Conservation (phyloP, 1,284 basidiomycete genomes). For the Rhodotorula mucilaginosa region DNA sequence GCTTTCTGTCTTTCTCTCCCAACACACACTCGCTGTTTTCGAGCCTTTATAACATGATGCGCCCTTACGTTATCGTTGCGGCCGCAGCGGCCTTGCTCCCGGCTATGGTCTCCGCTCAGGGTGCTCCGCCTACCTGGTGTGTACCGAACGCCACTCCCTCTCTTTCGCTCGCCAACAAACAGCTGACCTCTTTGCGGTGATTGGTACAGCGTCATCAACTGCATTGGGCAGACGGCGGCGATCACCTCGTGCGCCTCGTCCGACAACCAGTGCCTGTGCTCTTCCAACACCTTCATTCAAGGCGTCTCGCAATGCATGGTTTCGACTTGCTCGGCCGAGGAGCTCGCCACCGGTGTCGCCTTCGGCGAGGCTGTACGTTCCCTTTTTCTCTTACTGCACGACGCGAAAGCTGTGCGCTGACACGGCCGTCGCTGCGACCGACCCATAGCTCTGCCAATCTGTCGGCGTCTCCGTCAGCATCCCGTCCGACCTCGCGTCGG, state of each 20-base stretch:
- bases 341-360: constrained; percentile 3
- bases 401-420: no score
- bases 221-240: constrained; percentile 10
- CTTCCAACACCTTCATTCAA: constrained; percentile 19
- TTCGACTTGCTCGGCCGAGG: constrained; percentile 4
- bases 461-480: constrained; percentile 18
- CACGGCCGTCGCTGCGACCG: not conserved
- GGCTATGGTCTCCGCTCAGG: constrained; percentile 16
- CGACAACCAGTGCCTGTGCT: constrained; percentile 29
- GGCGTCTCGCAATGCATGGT: constrained; percentile 18
- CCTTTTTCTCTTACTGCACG: not conserved
- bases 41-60: constrained; percentile 19
- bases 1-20: not conserved
- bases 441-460: not conserved
- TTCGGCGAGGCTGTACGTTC: constrained; percentile 23
- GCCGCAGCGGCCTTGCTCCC: constrained; percentile 21
- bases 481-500: not conserved
- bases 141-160: not conserved
- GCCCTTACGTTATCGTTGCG: constrained; percentile 23
- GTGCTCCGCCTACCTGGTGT: constrained; percentile 13
- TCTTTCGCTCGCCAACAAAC: not conserved
- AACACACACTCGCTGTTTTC: no score
- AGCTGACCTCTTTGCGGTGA: not conserved
- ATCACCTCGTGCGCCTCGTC: constrained; percentile 21
- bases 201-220: constrained; percentile 18